phyloP scores from a whole-genome alignment of 352 stramenopile genomes.

The Globisporangium carolinianum region DNA sequence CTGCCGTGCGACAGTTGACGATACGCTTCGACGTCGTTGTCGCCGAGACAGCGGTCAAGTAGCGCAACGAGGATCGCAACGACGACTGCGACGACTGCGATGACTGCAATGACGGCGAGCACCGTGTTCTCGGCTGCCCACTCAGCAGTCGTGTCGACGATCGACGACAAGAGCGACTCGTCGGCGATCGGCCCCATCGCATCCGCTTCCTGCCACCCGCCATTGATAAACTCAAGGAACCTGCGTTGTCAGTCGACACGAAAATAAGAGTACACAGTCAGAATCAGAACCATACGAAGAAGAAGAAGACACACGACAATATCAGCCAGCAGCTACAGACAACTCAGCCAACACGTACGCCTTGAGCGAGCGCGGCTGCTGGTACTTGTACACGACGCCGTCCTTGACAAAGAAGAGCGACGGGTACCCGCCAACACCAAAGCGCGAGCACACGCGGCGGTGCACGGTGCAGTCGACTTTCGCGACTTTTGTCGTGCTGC shows the following conservation, averaged over 20 bases:
- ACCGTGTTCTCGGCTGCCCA: conserved; percentile 69
- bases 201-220: conserved; percentile 45
- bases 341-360: conserved; percentile 13
- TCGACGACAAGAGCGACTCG: conserved; percentile 51
- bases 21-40: conserved; percentile 55
- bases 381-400: conserved; percentile 73
- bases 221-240: conserved; percentile 57
- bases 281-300: too few species aligned
- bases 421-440: conserved; percentile 74
- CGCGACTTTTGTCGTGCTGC: conserved; percentile 44
- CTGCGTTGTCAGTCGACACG: not conserved
- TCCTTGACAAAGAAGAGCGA: conserved; percentile 73
- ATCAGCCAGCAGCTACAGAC: not conserved
- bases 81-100: conserved; percentile 51
- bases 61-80: conserved; percentile 65
- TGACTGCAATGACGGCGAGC: conserved; percentile 45
- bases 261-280: not conserved
- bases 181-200: conserved; percentile 49
- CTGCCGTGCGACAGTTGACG: conserved; percentile 28
- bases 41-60: conserved; percentile 65
- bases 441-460: conserved; percentile 76
- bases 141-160: conserved; percentile 56
- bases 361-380: conserved; percentile 57
- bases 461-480: conserved; percentile 75
- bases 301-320: not conserved